phyloP scores from a whole-genome alignment of 495 filamentous ascomycete genomes.

The Penicillium verhagenii region DNA sequence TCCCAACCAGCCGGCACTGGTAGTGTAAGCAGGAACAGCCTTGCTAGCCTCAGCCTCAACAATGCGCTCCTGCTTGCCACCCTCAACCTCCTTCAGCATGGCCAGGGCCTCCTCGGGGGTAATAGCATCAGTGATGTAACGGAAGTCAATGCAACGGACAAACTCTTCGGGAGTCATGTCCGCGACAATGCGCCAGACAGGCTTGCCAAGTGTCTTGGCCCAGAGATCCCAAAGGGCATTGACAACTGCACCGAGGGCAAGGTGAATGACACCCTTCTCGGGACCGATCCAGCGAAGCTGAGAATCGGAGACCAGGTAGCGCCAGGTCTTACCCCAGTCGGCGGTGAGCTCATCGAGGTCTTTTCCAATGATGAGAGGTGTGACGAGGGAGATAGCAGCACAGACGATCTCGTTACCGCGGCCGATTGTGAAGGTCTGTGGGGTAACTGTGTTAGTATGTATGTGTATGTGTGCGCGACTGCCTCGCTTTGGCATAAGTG shows the following conservation, averaged over 20 bases:
- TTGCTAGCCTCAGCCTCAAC: slow-evolving; percentile 64
- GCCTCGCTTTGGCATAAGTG: no score
- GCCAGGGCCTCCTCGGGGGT: slow-evolving; percentile 79
- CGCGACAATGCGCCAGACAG: slow-evolving; percentile 85
- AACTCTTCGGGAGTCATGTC: slow-evolving; percentile 88
- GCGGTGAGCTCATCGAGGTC: slow-evolving; percentile 72
- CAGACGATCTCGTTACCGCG: slow-evolving; percentile 95
- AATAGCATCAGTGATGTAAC: slow-evolving; percentile 91
- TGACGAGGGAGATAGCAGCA: slow-evolving; percentile 73
- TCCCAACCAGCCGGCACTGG: slow-evolving; percentile 90
- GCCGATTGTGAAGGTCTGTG: slow-evolving; percentile 95
- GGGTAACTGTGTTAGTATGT: neutral
- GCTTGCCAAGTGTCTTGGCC: slow-evolving; percentile 82
- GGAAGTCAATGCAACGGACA: slow-evolving; percentile 85
- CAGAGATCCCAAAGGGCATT: slow-evolving; percentile 96
- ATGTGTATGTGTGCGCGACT: no score
- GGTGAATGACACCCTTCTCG: slow-evolving; percentile 92
- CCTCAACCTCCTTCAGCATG: slow-evolving; percentile 62
- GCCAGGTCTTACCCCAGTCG: slow-evolving; percentile 89
- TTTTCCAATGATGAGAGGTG: slow-evolving; percentile 67
- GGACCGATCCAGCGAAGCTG: slow-evolving; percentile 95
- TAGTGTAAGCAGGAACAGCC: slow-evolving; percentile 90
- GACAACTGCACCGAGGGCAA: slow-evolving; percentile 85
- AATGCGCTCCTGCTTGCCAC: slow-evolving; percentile 64
- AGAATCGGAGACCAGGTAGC: slow-evolving; percentile 83